Evolutionary conservation across 441 rosid genomes (phyloP), one percentile per base, ranked within the genome.

Genomic region (Corymbia citriodora): DNA sequence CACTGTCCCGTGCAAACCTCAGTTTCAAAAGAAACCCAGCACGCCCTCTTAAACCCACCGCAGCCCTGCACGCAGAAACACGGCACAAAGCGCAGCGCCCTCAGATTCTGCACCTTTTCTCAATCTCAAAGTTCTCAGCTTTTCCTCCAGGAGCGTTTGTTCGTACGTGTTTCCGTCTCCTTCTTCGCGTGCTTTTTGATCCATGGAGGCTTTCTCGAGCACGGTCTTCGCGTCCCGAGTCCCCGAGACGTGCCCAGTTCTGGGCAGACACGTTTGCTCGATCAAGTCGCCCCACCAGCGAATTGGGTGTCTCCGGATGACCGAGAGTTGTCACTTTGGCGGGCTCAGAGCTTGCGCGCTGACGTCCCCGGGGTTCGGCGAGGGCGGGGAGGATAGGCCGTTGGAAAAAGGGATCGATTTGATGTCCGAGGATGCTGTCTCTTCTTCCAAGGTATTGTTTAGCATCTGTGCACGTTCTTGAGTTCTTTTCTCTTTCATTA

Each of bases 141-240:
- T 88, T 88, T 55, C n/a, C 88, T 40, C 49, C 16, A 7, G n/a
- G 21, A 87, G 68, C 63, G 65, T 55, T 59, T 36, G 29, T 11
- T 9, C 21, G 68, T 31, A 18, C 59, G 40, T 55, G 21, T 45
- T 87, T 7, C 15, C 57, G 16, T 14, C 23, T 16, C 18, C 59
- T 29, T 59, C 33, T 5, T 57, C 17, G 10, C 68, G n/a, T 72
- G 88, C 90, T 87, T 16, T 55, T n/a, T 54, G 90, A 9, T 89
- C 92, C 89, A 96, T 97, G 98, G 98, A 96, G 89, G 92, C 97
- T 92, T 91, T 94, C 7, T 93, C 95, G 18, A 94, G 94, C 91
- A 93, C 94, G 27, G 50, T 91, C 72, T 61, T 90, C 90, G 21
- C 89, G 90, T 90, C 94, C 89, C 92, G 91, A 54, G 87, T 95